Evolutionary conservation across 176 grass and related monocot genomes (phyloP), one percentile per base, ranked within the genome.

Genomic region (Juncus inflexus): DNA sequence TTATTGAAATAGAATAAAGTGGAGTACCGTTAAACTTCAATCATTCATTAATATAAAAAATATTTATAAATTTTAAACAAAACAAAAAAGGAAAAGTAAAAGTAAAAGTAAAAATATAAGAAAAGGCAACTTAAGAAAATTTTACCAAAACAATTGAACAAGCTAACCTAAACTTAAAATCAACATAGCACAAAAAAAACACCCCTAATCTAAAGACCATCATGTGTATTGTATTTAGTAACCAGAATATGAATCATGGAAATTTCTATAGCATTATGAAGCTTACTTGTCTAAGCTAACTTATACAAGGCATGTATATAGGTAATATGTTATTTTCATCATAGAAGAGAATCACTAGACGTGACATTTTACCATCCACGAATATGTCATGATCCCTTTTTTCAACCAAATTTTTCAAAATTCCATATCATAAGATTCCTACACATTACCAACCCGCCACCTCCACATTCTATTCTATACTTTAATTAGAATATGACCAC

Each of bases 351-450:
- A 71, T 71, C 68, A 43, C 6, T 57, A 16, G 68, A 71, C 58
- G 37, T 71, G 68, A 71, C 52, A 38, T 41, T 71, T 55, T 71
- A 71, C 68, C 68, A 47, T 71, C 54, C 13, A 35, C 42, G 40
- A 15, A 71, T 71, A 15, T 59, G 42, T 12, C 36, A 60, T 43
- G 54, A 58, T 58, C 42, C 16, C 38, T 43, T 55, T 55, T 40
- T 35, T 59, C 9, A 10, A 71, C 54, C 40, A 59, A 70, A 42
- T 5, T 71, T 15, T 47, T 49, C 8, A 10, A 71, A 42, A 59
- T 60, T 71, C 14, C 54, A 56, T 16, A 71, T 71, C 68, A 71
- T 70, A 15, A 70, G 66, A 70, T 70, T 70, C 68, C 28, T 71
- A 71, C 68, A n/a, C 54, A 42, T 60, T 15, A 71, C 68, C 68